Evolutionary conservation across 2,329 filamentous ascomycete species (phyloP), one percentile per base, ranked within the genome.

Genomic region (Fusarium coffeatum): DNA sequence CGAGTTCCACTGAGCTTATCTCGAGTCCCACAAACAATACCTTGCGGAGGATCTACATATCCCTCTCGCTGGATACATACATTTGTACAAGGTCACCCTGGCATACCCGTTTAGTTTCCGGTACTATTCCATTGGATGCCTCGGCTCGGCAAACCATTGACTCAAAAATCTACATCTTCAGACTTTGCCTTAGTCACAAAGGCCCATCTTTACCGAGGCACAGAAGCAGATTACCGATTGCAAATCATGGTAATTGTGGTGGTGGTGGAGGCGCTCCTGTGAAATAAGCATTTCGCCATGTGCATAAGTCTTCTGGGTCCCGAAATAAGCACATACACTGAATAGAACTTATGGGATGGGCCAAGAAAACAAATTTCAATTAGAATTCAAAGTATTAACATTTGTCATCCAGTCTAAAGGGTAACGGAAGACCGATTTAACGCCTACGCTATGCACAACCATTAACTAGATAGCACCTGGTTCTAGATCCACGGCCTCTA

Each of bases 371-470:
- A 34, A 40, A 32, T 41, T 42, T 22, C n/a, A 48, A 48, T 56
- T 23, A 25, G 22, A n/a, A 13, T 20, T 18, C 7, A 45, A 51
- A 42, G 20, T 37, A 34, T 51, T 34, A 53, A 37, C 15, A 16
- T 18, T 54, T 25, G 22, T 22, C 34, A 40, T 41, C 22, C 28
- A 48, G 22, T 27, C 49, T 37, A 45, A 66, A 34, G 8, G 32
- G 32, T 34, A 18, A 34, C 32, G 32, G 32, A 34, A 18, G 8
- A 34, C 32, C 16, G 8, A 34, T 34, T 34, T 16, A 48, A 66
- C 73, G 72, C 73, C 73, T 55, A 65, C 73, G 73, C 73, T 75
- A 75, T 75, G 73, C 56, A 62, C 46, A 58, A 42, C 27, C 18
- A 62, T 40, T 28, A 34, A 45, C 28, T 30, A 51, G n/a, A n/a